These are phyloP conservation scores for Colletotrichum tanaceti DNA, from an alignment of 2,329 filamentous ascomycete genomes.

Conservation along the genomic window DNA sequence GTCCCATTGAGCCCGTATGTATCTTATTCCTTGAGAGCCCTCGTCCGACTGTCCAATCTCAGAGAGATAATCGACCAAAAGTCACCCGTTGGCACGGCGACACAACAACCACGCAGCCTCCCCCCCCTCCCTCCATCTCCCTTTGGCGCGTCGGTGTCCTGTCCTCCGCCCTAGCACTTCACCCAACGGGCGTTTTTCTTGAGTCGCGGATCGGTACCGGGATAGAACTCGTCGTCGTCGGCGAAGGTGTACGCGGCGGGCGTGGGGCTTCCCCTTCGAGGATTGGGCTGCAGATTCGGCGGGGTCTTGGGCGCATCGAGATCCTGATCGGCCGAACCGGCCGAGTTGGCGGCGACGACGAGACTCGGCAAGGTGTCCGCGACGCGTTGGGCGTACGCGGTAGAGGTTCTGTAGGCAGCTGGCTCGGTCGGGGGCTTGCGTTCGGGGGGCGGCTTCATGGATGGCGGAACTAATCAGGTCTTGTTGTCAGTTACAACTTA, in stretches of 20 bases:
- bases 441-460: not conserved
- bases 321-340: conserved; percentile 6
- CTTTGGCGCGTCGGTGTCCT: no score
- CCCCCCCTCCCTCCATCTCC: accelerated
- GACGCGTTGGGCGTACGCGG: not conserved
- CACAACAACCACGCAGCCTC: no score
- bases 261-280: conserved; percentile 8
- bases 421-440: not conserved
- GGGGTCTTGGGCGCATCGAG: conserved; percentile 21
- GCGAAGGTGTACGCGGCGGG: conserved; percentile 23
- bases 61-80: not conserved
- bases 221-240: conserved; percentile 33
- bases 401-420: not conserved
- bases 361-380: not conserved
- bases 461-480: conserved; percentile 2
- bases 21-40: no score
- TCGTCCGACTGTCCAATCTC: not conserved
- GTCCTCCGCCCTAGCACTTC: no score
- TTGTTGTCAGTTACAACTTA: conserved; percentile 2
- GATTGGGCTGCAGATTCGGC: not conserved
- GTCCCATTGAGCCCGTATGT: not conserved
- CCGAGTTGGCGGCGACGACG: not conserved
- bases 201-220: conserved; percentile 7
- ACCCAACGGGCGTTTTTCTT: not conserved
- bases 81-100: no score